These are phyloP conservation scores for Pezizomycotina sp. DNA, from an alignment of 2,329 filamentous ascomycete species.

Conservation along the genomic window DNA sequence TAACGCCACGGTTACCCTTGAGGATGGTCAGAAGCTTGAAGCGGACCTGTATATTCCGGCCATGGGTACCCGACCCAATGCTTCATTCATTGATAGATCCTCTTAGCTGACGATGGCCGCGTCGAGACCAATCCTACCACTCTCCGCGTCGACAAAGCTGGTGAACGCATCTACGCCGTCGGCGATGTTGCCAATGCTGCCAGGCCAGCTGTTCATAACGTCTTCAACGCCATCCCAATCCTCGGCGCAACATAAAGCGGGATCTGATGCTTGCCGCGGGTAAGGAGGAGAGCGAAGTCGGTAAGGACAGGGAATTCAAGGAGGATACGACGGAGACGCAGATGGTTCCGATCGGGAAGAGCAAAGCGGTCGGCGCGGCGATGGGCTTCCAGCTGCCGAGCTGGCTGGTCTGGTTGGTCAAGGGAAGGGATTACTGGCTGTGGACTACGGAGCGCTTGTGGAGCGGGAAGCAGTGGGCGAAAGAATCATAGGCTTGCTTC, in stretches of 20 bases:
- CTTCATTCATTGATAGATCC: conserved; percentile 28
- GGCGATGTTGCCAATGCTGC: conserved; percentile 33
- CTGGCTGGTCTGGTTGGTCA: conserved; percentile 35
- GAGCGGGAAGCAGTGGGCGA: too few relatives aligned
- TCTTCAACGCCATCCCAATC: conserved; percentile 31
- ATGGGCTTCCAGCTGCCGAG: conserved; percentile 34
- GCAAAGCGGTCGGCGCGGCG: conserved; percentile 33
- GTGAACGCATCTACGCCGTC: conserved; percentile 33
- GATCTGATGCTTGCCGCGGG: conserved; percentile 33
- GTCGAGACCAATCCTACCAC: conserved; percentile 30
- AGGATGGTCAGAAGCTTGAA: conserved; percentile 29
- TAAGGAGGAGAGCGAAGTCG: conserved; percentile 13
- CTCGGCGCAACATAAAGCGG: conserved; percentile 36
- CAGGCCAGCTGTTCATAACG: conserved; percentile 32
- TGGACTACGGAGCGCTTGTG: too few relatives aligned
- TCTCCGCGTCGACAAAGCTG: conserved; percentile 29
- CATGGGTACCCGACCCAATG: conserved; percentile 32
- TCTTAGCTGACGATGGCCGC: conserved; percentile 29
- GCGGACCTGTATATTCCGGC: conserved; percentile 37
- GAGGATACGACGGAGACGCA: conserved; percentile 35
- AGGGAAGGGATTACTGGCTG: conserved; percentile 38
- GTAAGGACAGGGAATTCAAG: conserved; percentile 28
- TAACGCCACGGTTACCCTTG: conserved; percentile 29
- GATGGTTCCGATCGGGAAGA: conserved; percentile 34
- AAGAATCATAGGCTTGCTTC: too few relatives aligned